Base-by-base conservation (phyloP, 805 yeast genomes). In the Cyberlindnera euphorbiae region DNA sequence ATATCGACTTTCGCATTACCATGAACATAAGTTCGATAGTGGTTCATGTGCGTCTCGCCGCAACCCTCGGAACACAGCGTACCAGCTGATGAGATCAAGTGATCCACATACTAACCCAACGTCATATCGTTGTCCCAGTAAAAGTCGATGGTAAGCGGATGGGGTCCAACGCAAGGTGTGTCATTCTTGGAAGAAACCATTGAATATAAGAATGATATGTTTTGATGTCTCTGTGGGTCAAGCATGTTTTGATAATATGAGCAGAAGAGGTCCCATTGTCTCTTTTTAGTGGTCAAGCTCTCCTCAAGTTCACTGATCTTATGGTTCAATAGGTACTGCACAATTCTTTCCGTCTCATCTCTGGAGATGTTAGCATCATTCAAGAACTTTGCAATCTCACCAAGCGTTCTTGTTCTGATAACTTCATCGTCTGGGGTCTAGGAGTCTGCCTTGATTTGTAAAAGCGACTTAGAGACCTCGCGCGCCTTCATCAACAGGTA, bases 141-240 rank as follows among this genome's bases (percentile, higher is more conserved):
- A 53, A 72, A 94, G 43, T 89, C 96, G 32, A 89, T 80, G 2
- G 79, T 76, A 23, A 85, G 77, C n/a, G 78, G 66, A 37, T 77
- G 86, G 0, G 99, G 98, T 0, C 97, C 97, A 27, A 79, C 66
- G 52, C 98, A 93, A 0, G 97, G 97, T 0, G 95, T 87, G 0
- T 94, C 83, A 27, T 86, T 82, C 49, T 80, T 82, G 8, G 79
- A 75, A 4, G 90, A 83, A 1, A 88, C 90, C 63, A 86, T 75
- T 1, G 95, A 83, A 51, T 82, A 86, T 17, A 90, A 63, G 11
- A 87, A 75, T 6, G 83, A 75, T 21, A 94, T 76, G 48, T 75
- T 82, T 51, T 87, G 95, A 54, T 90, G 96, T 28, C 71, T 67
- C 14, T 74, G 73, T 0, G 88, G 84, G 26, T 75, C 93, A 46